These are phyloP conservation scores for Coemansia sp. DNA, from an alignment of 192 early-diverging fungal genomes.

Conservation along the genomic window DNA sequence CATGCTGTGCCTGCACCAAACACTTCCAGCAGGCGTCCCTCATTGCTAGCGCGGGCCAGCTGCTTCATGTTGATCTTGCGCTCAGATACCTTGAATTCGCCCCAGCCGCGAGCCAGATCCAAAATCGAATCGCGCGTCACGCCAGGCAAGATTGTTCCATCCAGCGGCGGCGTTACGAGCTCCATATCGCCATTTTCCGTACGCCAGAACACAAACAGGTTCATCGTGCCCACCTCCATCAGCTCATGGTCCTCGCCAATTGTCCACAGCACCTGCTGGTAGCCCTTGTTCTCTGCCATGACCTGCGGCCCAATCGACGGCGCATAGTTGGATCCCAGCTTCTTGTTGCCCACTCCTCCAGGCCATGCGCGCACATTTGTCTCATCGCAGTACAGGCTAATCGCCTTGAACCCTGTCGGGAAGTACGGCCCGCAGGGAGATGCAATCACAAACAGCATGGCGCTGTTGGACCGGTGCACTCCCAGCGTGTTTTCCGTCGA, in stretches of 20 bases:
- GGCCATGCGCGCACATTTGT: slow-evolving; percentile 92
- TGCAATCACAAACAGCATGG: slow-evolving; percentile 83
- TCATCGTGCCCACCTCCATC: slow-evolving; percentile 98
- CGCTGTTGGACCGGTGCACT: slow-evolving; percentile 76
- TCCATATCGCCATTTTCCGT: slow-evolving; percentile 80
- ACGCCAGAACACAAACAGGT: slow-evolving; percentile 87
- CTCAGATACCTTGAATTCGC: slow-evolving; percentile 85
- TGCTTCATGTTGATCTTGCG: slow-evolving; percentile 78
- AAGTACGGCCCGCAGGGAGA: slow-evolving; percentile 96
- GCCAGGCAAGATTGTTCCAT: slow-evolving; percentile 93
- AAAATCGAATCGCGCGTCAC: slow-evolving; percentile 94
- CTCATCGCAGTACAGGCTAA: slow-evolving; percentile 79
- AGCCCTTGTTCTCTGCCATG: slow-evolving; percentile 82
- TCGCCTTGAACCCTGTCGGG: slow-evolving; percentile 88
- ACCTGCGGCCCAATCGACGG: slow-evolving; percentile 67
- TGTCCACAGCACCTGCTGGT: slow-evolving; percentile 93
- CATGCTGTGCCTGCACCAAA: slow-evolving; percentile 96
- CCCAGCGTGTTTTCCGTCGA: slow-evolving; percentile 82
- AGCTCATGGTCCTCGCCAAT: slow-evolving; percentile 82
- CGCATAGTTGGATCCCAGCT: slow-evolving; percentile 74
- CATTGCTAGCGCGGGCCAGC: slow-evolving; percentile 68
- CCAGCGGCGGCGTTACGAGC: slow-evolving; percentile 86
- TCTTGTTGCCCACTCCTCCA: slow-evolving; percentile 89
- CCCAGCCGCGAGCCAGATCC: slow-evolving; percentile 72
- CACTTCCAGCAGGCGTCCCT: slow-evolving; percentile 83